These are phyloP conservation scores for Metschnikowia hibisci DNA, from an alignment of 805 yeast species.

Conservation along the genomic window DNA sequence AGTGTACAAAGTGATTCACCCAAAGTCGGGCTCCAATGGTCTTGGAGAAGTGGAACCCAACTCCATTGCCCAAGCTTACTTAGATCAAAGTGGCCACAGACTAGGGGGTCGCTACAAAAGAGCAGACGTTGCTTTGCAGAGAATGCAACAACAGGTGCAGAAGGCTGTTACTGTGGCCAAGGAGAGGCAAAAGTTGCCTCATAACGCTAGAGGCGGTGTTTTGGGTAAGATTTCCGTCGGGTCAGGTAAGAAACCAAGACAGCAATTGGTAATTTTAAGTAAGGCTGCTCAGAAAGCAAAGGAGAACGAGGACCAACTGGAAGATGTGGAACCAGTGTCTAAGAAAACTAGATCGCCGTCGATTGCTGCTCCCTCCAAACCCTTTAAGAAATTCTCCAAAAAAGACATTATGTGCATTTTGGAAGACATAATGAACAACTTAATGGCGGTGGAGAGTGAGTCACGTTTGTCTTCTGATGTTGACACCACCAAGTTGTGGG, in stretches of 20 bases:
- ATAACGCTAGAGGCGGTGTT: slow-evolving; percentile 76
- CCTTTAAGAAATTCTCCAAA: slow-evolving; percentile 32
- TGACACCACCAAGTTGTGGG: slow-evolving; percentile 58
- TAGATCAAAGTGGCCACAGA: slow-evolving; percentile 88
- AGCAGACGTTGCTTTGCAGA: slow-evolving; percentile 86
- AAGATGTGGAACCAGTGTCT: slow-evolving; percentile 14
- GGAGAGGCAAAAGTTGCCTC: slow-evolving; percentile 69
- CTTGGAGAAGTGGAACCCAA: slow-evolving; percentile 44
- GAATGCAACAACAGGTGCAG: slow-evolving; percentile 98
- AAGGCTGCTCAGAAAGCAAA: slow-evolving; percentile 43
- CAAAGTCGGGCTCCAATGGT: slow-evolving; percentile 23
- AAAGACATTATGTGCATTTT: slow-evolving; percentile 57
- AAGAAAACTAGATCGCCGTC: slow-evolving; percentile 30
- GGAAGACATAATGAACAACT: slow-evolving; percentile 74
- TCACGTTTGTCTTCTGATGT: slow-evolving; percentile 34
- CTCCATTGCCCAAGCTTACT: slow-evolving; percentile 87
- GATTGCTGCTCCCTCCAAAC: slow-evolving; percentile 30
- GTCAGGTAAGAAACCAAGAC: slow-evolving; percentile 82
- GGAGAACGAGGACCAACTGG: slow-evolving; percentile 23
- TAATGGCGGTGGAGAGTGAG: slow-evolving; percentile 73
- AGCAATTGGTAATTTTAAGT: slow-evolving; percentile 64
- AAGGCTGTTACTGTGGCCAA: slow-evolving; percentile 94
- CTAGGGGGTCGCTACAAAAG: slow-evolving; percentile 79
- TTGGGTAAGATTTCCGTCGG: slow-evolving; percentile 81
- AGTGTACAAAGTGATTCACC: slow-evolving; percentile 65